Evolutionary conservation across 306 rosid genomes (phyloP).

Genomic region (Urtica urens): DNA sequence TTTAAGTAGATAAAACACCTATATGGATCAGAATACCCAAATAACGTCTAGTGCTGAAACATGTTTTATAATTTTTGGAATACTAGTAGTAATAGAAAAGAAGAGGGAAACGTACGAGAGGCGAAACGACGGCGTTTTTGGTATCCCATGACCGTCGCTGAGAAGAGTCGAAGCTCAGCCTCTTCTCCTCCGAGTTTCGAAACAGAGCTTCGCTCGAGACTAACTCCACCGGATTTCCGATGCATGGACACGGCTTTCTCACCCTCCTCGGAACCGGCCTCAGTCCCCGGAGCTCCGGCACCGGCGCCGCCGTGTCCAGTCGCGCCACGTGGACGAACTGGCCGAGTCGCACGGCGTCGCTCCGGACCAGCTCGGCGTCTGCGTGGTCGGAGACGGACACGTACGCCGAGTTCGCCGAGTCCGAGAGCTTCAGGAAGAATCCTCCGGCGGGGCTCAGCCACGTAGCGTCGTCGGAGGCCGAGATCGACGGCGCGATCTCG

Average conservation of each 20-base stretch:
- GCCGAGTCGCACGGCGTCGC: constrained; percentile 50
- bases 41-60: no score
- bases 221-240: constrained; percentile 52
- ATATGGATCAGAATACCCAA: no score
- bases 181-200: constrained; percentile 41
- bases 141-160: constrained; percentile 57
- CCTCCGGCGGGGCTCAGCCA: constrained; percentile 54
- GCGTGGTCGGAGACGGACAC: constrained; percentile 37
- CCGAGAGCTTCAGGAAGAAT: constrained; percentile 65
- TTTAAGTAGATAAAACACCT: no score
- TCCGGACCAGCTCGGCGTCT: constrained; percentile 44
- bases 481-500: constrained; percentile 49
- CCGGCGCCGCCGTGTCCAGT: constrained; percentile 32
- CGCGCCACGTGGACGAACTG: constrained; percentile 58
- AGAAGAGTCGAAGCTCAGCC: constrained; percentile 64
- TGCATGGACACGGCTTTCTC: constrained; percentile 30
- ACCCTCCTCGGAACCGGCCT: constrained; percentile 45
- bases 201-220: constrained; percentile 32
- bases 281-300: constrained; percentile 47
- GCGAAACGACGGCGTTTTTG: constrained; percentile 9
- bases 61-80: no score
- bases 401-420: constrained; percentile 53
- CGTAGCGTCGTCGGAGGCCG: constrained; percentile 18
- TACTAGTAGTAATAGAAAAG: no score
- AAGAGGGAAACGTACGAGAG: no score